Conservation (phyloP, 2,329 filamentous ascomycete genomes). For the Mycocentrospora acerina region DNA sequence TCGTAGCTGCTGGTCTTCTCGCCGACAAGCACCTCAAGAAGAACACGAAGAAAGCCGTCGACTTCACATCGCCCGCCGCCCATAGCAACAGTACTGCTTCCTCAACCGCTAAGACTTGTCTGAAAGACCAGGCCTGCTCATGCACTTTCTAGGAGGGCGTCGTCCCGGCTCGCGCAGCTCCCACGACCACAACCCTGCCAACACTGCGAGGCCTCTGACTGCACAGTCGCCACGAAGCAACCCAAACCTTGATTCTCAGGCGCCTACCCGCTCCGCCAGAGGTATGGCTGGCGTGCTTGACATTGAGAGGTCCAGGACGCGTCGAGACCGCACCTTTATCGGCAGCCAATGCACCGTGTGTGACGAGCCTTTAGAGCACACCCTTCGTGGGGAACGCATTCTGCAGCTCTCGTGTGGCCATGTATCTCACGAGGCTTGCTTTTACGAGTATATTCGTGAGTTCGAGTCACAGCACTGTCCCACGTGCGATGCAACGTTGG, state of each 20-base stretch:
- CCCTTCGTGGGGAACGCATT: slow-evolving; percentile 87
- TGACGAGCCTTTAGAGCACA: slow-evolving; percentile 95
- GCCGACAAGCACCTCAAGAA: slow-evolving; percentile 22
- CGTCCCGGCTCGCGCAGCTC: slow-evolving; percentile 41
- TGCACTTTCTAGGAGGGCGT: slow-evolving; percentile 43
- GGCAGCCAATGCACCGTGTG: slow-evolving; percentile 94
- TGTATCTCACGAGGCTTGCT: slow-evolving; percentile 96
- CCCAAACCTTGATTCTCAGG: slow-evolving; percentile 27
- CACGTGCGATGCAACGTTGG: slow-evolving; percentile 86
- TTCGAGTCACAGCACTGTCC: slow-evolving; percentile 93
- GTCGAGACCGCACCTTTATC: slow-evolving; percentile 91
- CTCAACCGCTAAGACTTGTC: slow-evolving; percentile 31
- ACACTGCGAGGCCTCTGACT: slow-evolving; percentile 20
- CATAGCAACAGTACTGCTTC: slow-evolving; percentile 35
- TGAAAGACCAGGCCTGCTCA: slow-evolving; percentile 41
- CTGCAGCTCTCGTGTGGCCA: slow-evolving; percentile 96
- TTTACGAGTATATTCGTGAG: slow-evolving; percentile 97
- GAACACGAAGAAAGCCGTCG: slow-evolving; percentile 36
- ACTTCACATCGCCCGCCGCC: slow-evolving; percentile 34
- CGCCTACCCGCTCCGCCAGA: slow-evolving; percentile 38
- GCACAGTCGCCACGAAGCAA: slow-evolving; percentile 24
- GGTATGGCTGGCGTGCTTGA: slow-evolving; percentile 68
- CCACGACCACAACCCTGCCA: slow-evolving; percentile 17
- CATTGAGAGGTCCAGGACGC: slow-evolving; percentile 73
- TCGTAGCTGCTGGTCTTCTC: slow-evolving; percentile 37